These are phyloP conservation scores for Coniella vitis DNA, from an alignment of 2,329 filamentous ascomycete species.

Conservation along the genomic window DNA sequence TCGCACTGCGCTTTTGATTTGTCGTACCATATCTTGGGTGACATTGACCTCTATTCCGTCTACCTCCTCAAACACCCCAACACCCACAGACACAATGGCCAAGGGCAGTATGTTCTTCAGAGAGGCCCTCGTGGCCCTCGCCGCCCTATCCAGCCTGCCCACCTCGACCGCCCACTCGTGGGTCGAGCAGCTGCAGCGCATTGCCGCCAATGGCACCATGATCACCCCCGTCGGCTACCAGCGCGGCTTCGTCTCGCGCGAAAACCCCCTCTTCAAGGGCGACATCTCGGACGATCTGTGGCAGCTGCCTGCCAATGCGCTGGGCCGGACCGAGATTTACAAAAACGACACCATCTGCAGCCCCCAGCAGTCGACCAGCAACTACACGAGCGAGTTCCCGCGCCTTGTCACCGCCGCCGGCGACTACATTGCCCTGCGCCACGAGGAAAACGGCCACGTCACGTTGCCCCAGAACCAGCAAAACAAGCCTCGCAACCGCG, in stretches of 20 bases:
- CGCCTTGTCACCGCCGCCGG: conserved; percentile 55
- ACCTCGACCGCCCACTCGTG: conserved; percentile 61
- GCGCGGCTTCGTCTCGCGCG: conserved; percentile 61
- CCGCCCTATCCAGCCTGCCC: conserved; percentile 28
- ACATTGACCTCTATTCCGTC: too few species aligned
- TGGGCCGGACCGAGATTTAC: conserved; percentile 17
- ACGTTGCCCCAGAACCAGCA: conserved; percentile 49
- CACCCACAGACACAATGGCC: conserved; percentile 2
- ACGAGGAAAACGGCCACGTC: conserved; percentile 73
- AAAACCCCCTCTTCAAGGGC: conserved; percentile 49
- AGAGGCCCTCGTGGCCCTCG: conserved; percentile 8
- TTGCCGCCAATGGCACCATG: conserved; percentile 69
- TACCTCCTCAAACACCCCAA: background rate
- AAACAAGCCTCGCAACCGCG: conserved; percentile 58
- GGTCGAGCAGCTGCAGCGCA: conserved; percentile 69
- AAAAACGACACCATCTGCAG: conserved; percentile 53
- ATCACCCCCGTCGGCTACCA: conserved; percentile 64
- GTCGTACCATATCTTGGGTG: too few species aligned
- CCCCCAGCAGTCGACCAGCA: conserved; percentile 51
- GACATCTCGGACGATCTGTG: conserved; percentile 43
- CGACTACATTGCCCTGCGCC: conserved; percentile 59
- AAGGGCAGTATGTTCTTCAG: conserved; percentile 4
- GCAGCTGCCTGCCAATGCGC: conserved; percentile 52
- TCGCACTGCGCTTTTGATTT: too few species aligned
- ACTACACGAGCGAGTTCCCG: conserved; percentile 51